phyloP scores from a whole-genome alignment of 106 monocot species.

The Dendrobium catenatum region DNA sequence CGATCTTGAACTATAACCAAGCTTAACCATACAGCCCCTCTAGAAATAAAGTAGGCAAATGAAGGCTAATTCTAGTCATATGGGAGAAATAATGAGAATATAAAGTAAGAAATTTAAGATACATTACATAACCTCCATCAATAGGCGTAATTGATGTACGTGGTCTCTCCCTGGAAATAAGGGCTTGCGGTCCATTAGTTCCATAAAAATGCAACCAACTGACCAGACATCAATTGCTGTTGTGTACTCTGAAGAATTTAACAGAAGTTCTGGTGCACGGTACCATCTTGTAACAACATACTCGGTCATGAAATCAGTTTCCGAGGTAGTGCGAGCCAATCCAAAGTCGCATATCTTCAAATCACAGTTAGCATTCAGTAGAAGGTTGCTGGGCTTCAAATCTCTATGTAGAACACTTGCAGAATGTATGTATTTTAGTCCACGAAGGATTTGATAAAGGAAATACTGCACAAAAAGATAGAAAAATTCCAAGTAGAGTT shows the following conservation, averaged over 20 bases:
- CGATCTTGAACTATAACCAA: neutral
- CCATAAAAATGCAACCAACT: slow-evolving; percentile 99
- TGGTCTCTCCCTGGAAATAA: slow-evolving; percentile 96
- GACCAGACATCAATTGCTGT: slow-evolving; percentile 99
- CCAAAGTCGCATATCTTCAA: slow-evolving; percentile 98
- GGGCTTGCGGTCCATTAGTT: slow-evolving; percentile 86
- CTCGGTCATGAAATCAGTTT: slow-evolving; percentile 99
- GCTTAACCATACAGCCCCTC: neutral
- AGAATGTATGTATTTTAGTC: slow-evolving; percentile 96
- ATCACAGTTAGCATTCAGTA: slow-evolving; percentile 96
- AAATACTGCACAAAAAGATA: slow-evolving; percentile 62
- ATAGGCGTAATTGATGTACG: slow-evolving; percentile 85
- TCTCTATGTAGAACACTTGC: slow-evolving; percentile 98
- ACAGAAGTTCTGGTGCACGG: slow-evolving; percentile 80
- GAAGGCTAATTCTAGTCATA: neutral
- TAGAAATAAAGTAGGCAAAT: neutral
- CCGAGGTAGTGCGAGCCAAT: slow-evolving; percentile 87
- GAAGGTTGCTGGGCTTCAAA: slow-evolving; percentile 96
- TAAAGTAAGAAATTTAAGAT: neutral
- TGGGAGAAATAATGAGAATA: neutral
- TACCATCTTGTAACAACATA: slow-evolving; percentile 99
- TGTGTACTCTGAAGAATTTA: slow-evolving; percentile 94
- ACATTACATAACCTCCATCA: slow-evolving; percentile 65
- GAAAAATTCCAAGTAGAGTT: neutral
- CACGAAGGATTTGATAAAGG: slow-evolving; percentile 94